phyloP scores from a whole-genome alignment of 2,329 filamentous ascomycete species.

The Ophiostoma sp. region DNA sequence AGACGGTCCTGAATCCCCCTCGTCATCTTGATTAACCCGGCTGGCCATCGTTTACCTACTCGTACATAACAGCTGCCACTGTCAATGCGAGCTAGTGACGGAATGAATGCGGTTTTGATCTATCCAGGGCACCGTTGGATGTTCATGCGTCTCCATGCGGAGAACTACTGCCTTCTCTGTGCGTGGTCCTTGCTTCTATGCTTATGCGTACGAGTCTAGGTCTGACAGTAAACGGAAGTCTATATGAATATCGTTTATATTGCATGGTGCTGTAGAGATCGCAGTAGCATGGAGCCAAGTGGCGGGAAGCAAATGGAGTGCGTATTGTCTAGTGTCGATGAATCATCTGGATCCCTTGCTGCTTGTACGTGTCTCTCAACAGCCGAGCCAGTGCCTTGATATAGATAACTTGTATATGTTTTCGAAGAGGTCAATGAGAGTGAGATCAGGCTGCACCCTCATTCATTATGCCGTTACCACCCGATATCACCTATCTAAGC shows the following conservation, averaged over 20 bases:
- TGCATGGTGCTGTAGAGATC: neutral
- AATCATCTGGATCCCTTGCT: neutral
- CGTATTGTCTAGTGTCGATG: neutral
- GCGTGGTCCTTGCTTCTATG: neutral
- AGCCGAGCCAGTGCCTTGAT: neutral
- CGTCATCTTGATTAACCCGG: neutral
- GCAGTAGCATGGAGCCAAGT: neutral
- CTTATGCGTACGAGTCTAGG: neutral
- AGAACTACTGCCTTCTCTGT: neutral
- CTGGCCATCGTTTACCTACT: neutral
- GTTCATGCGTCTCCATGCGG: neutral
- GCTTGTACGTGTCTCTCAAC: neutral
- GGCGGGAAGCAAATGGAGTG: neutral
- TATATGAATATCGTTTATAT: neutral
- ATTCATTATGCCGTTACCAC: too few species aligned
- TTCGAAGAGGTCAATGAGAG: too few species aligned
- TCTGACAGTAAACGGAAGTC: neutral
- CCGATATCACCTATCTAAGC: too few species aligned
- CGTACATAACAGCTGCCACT: neutral
- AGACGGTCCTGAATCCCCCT: slow-evolving; percentile 1
- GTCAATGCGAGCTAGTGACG: neutral
- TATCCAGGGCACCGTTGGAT: neutral
- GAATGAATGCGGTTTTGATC: neutral
- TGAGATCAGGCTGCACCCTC: too few species aligned
- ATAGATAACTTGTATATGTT: too few species aligned